Conservation (phyloP, 345 rosid genomes). For the Arabidopsis thaliana region TAIR10.1 NC_003076.8:5056001-5056500, state of each 20-base stretch:
- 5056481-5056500: constrained; percentile 7
- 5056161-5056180: constrained; percentile 57
- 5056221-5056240: constrained; percentile 66
- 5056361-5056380: constrained; percentile 31
- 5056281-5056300: constrained; percentile 13
- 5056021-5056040: constrained; percentile 35
- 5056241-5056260: constrained; percentile 39
- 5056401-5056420: constrained; percentile 29
- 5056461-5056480: constrained; percentile 11
- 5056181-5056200: constrained; percentile 55
- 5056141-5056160: constrained; percentile 53
- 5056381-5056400: constrained; percentile 33
- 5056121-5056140: constrained; percentile 44
- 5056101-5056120: constrained; percentile 43
- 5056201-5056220: constrained; percentile 74
- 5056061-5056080: constrained; percentile 38
- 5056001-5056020: constrained; percentile 54
- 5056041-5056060: constrained; percentile 36
- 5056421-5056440: constrained; percentile 19
- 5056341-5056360: constrained; percentile 25
- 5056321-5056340: constrained; percentile 30
- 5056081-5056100: constrained; percentile 48
- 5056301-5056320: constrained; percentile 19
- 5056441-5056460: constrained; percentile 17
- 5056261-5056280: constrained; percentile 22